phyloP scores from a whole-genome alignment of 371 early-diverging fungal species.

The Zychaea mexicana region DNA sequence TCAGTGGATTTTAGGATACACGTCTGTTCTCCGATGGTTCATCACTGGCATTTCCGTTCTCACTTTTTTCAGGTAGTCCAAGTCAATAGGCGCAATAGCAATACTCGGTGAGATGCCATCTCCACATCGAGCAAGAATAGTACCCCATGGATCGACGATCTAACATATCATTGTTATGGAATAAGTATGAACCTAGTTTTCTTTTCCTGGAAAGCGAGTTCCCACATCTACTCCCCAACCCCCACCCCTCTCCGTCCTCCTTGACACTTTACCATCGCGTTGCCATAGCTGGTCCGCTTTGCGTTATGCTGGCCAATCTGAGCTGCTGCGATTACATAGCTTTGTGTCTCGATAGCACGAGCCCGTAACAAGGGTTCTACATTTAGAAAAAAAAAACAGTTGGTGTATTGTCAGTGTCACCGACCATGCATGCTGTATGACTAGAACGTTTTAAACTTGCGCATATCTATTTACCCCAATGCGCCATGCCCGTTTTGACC shows the following conservation, averaged over 20 bases:
- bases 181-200: no score
- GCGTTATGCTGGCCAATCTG: conserved; percentile 80
- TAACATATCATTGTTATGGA: conserved; percentile 15
- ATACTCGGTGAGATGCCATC: conserved; percentile 45
- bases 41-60: conserved; percentile 78
- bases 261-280: conserved; percentile 66
- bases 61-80: conserved; percentile 58
- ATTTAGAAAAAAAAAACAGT: no score
- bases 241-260: no score
- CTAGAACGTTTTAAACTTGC: no score
- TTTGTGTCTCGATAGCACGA: conserved; percentile 87
- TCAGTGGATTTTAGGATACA: conserved; percentile 44
- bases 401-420: no score
- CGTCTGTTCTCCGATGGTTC: conserved; percentile 66
- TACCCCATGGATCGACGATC: conserved; percentile 56
- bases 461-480: conserved; percentile 75
- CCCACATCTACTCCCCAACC: no score
- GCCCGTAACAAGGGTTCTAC: conserved; percentile 75
- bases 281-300: conserved; percentile 76
- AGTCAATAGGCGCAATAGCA: conserved; percentile 68
- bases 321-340: conserved; percentile 71
- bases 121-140: conserved; percentile 67
- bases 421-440: no score
- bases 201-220: no score
- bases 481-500: conserved; percentile 78